These are phyloP conservation scores for Wallacemonas sp. DNA, from an alignment of 208 protist species.

Conservation along the genomic window DNA sequence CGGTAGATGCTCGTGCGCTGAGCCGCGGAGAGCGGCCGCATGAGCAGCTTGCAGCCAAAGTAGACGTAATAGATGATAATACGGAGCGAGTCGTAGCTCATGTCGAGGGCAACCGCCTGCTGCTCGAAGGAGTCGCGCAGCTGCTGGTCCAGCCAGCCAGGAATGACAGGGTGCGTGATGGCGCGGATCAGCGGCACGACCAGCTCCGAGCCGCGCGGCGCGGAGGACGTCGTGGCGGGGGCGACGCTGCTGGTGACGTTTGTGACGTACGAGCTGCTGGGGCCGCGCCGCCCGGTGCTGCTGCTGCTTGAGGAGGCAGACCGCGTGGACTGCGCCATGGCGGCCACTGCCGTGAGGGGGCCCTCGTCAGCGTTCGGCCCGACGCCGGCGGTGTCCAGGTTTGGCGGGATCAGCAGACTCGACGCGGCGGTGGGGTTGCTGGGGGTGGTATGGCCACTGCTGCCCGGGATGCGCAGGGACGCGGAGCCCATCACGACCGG, in stretches of 20 bases:
- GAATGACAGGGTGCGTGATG: slow-evolving; percentile 53
- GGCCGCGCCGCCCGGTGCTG: neutral
- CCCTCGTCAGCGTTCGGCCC: neutral
- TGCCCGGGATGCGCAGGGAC: neutral
- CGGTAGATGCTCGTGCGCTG: slow-evolving; percentile 77
- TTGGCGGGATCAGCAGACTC: too few species aligned
- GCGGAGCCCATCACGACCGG: slow-evolving; percentile 1
- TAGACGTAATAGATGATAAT: slow-evolving; percentile 84
- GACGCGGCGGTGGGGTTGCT: too few species aligned
- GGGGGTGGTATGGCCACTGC: neutral
- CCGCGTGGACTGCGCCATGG: neutral
- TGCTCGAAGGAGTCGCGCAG: slow-evolving; percentile 68
- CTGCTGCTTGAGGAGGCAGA: neutral
- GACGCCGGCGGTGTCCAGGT: too few species aligned
- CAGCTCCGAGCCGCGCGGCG: slow-evolving; percentile 16
- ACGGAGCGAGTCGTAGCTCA: slow-evolving; percentile 72
- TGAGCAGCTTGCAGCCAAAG: slow-evolving; percentile 67
- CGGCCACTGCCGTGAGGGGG: neutral
- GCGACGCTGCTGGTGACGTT: slow-evolving; percentile 7
- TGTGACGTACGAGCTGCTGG: neutral
- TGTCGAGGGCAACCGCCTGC: slow-evolving; percentile 56
- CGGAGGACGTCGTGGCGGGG: neutral
- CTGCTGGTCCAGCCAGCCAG: slow-evolving; percentile 37
- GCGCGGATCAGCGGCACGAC: slow-evolving; percentile 21
- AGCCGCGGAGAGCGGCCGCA: slow-evolving; percentile 64